Evolutionary conservation across 2,329 filamentous ascomycete species (phyloP).

Genomic region (Ophiostoma novo-ulmi): DNA sequence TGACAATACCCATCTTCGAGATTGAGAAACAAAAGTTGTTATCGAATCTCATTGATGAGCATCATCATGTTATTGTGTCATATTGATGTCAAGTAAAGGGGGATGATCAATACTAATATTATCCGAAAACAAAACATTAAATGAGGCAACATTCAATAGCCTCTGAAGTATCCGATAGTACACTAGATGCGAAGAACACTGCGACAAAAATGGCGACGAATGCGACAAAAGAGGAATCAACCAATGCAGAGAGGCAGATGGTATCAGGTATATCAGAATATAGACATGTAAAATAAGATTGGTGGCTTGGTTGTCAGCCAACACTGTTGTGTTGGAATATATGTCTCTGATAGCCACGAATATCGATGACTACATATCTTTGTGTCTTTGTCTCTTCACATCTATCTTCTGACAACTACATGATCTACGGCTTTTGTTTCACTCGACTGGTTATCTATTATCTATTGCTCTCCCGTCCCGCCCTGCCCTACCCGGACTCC

Average conservation of each 20-base stretch:
- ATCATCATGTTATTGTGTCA: not conserved
- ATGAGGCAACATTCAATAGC: too few species aligned
- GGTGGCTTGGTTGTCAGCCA: constrained; percentile 4
- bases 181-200: not conserved
- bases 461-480: not conserved
- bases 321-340: not conserved
- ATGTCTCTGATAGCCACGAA: not conserved
- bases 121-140: too few species aligned
- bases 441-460: not conserved
- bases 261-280: not conserved
- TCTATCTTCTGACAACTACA: not conserved
- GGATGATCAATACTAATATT: too few species aligned
- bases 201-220: not conserved
- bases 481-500: not conserved
- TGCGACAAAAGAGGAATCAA: not conserved
- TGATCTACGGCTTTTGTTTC: not conserved
- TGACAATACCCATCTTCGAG: too few species aligned
- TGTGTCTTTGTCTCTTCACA: not conserved
- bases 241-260: constrained; percentile 5
- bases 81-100: too few species aligned
- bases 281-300: not conserved
- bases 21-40: too few species aligned
- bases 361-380: not conserved
- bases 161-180: not conserved
- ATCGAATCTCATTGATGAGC: not conserved